Conservation (phyloP, 805 yeast genomes). For the Suhomyces canberraensis region DNA sequence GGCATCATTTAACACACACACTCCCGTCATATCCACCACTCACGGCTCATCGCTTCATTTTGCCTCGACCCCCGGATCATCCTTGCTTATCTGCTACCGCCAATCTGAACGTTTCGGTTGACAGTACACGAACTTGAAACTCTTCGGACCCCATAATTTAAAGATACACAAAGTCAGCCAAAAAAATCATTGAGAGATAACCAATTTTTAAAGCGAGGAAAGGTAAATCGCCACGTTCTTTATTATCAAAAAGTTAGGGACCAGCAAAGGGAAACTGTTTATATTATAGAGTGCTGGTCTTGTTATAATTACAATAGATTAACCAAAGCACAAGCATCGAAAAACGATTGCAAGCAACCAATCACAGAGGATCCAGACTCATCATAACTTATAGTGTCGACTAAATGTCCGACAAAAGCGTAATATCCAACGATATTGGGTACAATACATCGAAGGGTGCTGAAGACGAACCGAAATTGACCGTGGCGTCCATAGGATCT, state of each 20-base stretch:
- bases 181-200: conserved; percentile 1
- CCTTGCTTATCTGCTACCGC: too few relatives aligned
- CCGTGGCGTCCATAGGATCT: not conserved
- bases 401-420: not conserved
- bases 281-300: not conserved
- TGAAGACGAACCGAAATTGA: not conserved
- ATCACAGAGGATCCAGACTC: too few relatives aligned
- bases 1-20: too few relatives aligned
- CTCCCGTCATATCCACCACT: too few relatives aligned
- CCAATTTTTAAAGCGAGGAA: not conserved
- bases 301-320: too few relatives aligned
- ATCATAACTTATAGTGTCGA: too few relatives aligned
- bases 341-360: too few relatives aligned
- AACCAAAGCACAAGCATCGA: too few relatives aligned
- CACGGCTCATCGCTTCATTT: too few relatives aligned
- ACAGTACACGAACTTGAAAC: too few relatives aligned
- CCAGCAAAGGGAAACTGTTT: not conserved
- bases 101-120: too few relatives aligned
- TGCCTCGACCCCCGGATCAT: too few relatives aligned
- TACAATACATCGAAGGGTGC: not conserved
- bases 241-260: not conserved
- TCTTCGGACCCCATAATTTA: conserved; percentile 6
- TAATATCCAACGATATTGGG: not conserved
- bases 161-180: conserved; percentile 1
- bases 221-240: not conserved